These are phyloP conservation scores for Gracilaria caudata DNA, from an alignment of 23 red algal genomes.

Conservation along the genomic window DNA sequence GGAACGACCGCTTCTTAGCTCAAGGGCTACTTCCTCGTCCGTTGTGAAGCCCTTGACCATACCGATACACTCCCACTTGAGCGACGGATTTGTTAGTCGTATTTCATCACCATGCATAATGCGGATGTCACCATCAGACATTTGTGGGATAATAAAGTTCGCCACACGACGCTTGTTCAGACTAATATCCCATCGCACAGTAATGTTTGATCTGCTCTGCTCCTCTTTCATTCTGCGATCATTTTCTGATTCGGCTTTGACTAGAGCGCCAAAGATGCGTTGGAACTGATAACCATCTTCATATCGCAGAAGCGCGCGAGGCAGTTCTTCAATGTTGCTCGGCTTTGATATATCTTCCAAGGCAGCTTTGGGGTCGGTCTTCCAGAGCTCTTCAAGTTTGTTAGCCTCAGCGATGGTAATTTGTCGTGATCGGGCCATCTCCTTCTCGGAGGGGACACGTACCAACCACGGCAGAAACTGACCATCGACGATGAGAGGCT, in stretches of 20 bases:
- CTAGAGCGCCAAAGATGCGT: constrained; percentile 69
- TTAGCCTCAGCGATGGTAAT: constrained; percentile 67
- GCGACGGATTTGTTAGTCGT: constrained; percentile 54
- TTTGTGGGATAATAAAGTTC: constrained; percentile 85
- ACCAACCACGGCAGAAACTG: constrained; percentile 93
- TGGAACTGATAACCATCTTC: constrained; percentile 96
- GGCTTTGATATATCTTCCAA: constrained; percentile 82
- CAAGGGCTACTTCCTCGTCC: constrained; percentile 89
- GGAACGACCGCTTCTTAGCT: constrained; percentile 79
- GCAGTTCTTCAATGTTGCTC: constrained; percentile 76
- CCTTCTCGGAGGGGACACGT: constrained; percentile 75
- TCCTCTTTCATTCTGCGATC: constrained; percentile 92
- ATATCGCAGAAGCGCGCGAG: constrained; percentile 75
- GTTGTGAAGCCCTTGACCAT: constrained; percentile 92
- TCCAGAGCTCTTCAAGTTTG: constrained; percentile 91
- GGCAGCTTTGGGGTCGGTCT: constrained; percentile 72
- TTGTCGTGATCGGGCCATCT: constrained; percentile 83
- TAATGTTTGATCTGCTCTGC: constrained; percentile 78
- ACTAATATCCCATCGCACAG: constrained; percentile 91
- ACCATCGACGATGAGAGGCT: constrained; percentile 87
- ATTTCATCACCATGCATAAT: constrained; percentile 93
- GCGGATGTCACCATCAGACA: constrained; percentile 83
- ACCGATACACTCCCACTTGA: constrained; percentile 89
- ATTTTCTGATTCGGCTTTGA: constrained; percentile 91
- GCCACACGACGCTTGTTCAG: constrained; percentile 87